phyloP scores from a whole-genome alignment of 768 basidiomycete genomes.

The Leccinellum luteum region DNA sequence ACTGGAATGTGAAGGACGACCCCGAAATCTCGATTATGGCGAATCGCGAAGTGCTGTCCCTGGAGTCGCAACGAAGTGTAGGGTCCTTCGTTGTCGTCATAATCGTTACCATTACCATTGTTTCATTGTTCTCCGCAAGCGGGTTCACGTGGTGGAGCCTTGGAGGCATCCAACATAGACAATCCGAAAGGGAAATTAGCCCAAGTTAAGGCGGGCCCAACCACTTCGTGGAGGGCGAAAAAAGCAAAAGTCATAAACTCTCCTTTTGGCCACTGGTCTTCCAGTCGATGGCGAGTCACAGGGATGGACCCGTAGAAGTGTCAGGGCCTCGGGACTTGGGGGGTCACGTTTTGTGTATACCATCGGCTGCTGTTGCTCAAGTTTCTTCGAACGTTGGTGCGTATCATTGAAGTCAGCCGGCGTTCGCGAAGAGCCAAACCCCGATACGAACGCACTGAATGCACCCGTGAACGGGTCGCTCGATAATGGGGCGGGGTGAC shows the following conservation, averaged over 20 bases:
- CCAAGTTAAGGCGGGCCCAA: background rate
- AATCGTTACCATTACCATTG: background rate
- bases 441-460: background rate
- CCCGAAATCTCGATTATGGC: background rate
- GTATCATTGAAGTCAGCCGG: background rate
- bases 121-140: background rate
- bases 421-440: background rate
- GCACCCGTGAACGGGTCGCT: background rate
- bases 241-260: background rate
- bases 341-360: background rate
- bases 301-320: background rate
- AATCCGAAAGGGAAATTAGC: background rate
- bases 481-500: background rate
- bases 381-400: background rate
- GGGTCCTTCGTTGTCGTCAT: background rate
- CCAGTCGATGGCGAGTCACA: background rate
- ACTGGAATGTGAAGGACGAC: background rate
- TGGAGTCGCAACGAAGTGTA: background rate
- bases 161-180: background rate
- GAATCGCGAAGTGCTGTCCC: background rate
- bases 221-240: background rate
- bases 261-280: background rate
- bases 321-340: background rate
- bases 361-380: background rate
- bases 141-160: background rate